Conservation (phyloP, 441 rosid genomes). For the Mallotus japonicus region DNA sequence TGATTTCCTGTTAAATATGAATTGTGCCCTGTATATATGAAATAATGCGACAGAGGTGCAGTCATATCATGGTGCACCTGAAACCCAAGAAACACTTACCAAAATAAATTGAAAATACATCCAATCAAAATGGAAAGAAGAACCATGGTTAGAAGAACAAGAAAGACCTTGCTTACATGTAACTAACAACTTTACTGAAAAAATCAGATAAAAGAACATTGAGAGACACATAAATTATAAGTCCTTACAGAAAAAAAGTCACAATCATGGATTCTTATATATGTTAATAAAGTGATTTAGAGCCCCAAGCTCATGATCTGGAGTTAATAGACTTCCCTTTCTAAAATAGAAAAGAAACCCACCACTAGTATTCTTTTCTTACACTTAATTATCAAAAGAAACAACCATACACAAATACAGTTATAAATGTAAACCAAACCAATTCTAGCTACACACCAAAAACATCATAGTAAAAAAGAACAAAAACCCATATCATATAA, state of each 20-base stretch:
- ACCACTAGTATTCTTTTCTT: neutral
- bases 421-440: neutral
- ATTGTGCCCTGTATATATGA: slow-evolving; percentile 81
- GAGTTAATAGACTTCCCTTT: neutral
- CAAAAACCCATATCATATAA: too few relatives aligned
- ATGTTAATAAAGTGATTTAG: neutral
- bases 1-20: slow-evolving; percentile 93
- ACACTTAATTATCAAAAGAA: neutral
- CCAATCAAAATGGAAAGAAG: too few relatives aligned
- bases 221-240: too few relatives aligned
- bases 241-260: neutral
- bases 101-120: neutral
- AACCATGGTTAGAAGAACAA: neutral
- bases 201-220: neutral
- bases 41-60: slow-evolving; percentile 85
- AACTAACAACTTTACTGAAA: neutral
- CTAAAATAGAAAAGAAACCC: neutral
- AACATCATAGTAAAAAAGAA: too few relatives aligned
- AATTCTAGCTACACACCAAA: neutral
- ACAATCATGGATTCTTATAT: neutral
- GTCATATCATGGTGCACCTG: slow-evolving; percentile 88
- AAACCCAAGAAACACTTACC: slow-evolving; percentile 18
- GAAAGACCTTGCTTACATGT: neutral
- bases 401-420: neutral
- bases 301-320: neutral